phyloP scores from a whole-genome alignment of 2,329 filamentous ascomycete genomes.

The Akanthomyces lecanii region DNA sequence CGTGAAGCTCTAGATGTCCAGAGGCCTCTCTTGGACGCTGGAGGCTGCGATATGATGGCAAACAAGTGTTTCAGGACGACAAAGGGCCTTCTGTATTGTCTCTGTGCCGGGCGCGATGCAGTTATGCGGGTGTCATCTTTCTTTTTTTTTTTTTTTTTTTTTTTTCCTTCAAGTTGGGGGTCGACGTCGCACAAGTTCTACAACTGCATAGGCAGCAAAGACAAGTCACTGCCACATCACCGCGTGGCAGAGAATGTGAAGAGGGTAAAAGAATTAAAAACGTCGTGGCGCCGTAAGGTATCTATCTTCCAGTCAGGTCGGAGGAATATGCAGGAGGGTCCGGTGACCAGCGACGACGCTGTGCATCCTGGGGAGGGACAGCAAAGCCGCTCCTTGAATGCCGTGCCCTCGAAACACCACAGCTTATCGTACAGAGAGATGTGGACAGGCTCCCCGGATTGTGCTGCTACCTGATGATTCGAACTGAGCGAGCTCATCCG shows the following conservation, averaged over 20 bases:
- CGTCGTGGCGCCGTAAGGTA: constrained; percentile 6
- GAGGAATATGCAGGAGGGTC: constrained; percentile 14
- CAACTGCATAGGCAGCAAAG: constrained; percentile 11
- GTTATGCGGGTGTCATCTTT: not conserved
- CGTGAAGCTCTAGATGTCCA: not conserved
- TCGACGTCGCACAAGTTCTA: not conserved
- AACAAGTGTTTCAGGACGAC: not conserved
- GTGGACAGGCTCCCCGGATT: not conserved
- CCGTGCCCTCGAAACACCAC: constrained; percentile 13
- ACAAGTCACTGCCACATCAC: constrained; percentile 2
- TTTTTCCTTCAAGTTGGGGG: not conserved
- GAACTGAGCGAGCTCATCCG: constrained; percentile 6
- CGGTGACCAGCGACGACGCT: constrained; percentile 13
- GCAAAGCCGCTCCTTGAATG: not conserved
- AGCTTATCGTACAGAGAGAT: constrained; percentile 3
- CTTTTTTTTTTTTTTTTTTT: not conserved
- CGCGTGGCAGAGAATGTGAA: not conserved
- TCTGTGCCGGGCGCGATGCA: not conserved
- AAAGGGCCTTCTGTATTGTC: not conserved
- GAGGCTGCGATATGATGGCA: not conserved
- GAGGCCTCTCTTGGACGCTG: not conserved
- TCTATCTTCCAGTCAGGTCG: constrained; percentile 7
- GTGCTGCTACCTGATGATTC: constrained; percentile 14
- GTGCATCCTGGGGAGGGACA: constrained; percentile 7
- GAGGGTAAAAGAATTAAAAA: not conserved